phyloP scores from a whole-genome alignment of 2,329 filamentous ascomycete genomes.

The Fusarium beomiforme region DNA sequence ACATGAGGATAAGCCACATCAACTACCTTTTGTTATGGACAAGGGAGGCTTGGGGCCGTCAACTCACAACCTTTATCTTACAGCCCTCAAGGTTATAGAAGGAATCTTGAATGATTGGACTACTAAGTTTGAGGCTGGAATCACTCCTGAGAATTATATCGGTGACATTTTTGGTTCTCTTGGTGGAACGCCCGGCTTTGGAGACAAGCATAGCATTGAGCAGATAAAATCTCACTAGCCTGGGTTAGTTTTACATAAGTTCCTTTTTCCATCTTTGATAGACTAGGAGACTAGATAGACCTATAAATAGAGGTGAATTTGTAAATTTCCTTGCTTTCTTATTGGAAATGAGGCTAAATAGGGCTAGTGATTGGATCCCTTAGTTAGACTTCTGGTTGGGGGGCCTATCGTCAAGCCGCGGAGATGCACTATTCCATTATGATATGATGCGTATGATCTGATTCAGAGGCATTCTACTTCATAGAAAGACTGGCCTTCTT shows the following conservation, averaged over 20 bases:
- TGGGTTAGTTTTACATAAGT: not conserved
- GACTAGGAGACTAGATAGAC: not conserved
- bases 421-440: not conserved
- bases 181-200: constrained; percentile 28
- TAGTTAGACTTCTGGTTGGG: not conserved
- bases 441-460: not conserved
- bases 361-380: not conserved
- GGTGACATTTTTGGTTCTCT: constrained; percentile 35
- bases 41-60: constrained; percentile 34
- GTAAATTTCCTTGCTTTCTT: not conserved
- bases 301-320: too few relatives aligned
- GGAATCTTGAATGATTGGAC: constrained; percentile 20
- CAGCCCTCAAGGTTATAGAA: constrained; percentile 18
- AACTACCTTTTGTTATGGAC: constrained; percentile 35
- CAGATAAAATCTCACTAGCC: not conserved
- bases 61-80: constrained; percentile 28
- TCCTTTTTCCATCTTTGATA: not conserved
- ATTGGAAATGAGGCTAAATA: not conserved
- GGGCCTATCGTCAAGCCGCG: not conserved
- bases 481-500: not conserved
- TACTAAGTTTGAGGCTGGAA: constrained; percentile 11
- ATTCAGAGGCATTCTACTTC: not conserved
- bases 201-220: constrained; percentile 1
- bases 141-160: constrained; percentile 23
- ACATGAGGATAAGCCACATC: constrained; percentile 25